Base-by-base conservation (phyloP, 257 asterid species). In the Petrea volubilis region DNA sequence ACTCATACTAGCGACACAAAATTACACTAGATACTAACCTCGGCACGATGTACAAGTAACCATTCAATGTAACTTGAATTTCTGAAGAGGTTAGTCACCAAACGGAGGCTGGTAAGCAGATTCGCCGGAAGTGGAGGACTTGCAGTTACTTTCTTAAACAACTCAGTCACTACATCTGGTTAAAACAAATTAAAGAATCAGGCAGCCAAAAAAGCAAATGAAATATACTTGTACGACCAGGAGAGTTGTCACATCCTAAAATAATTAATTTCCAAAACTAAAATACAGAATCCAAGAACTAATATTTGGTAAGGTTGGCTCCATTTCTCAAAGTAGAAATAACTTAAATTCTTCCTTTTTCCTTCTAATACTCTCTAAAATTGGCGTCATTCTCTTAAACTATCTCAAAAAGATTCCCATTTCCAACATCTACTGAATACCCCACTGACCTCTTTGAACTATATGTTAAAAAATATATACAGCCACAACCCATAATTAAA, bases 71-170 rank as follows among this genome's bases (percentile, higher is more conserved):
- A 88, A 66, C 60, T 61, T 23, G 86, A 64, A 70, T 61, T 81
- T 82, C 80, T 95, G 84, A 95, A 92, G 73, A 92, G 91, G 83
- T 95, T 95, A 23, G 94, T 79, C 79, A 90, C 86, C 62, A 84
- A 94, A 46, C 99, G 99, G 73, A 88, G 86, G 83, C 89, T 83
- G 68, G 97, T 95, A 76, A 95, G 87, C 56, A 92, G 83, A 82
- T 92, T 95, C 59, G 94, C 88, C 27, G 98, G 96, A 68, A 92
- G 86, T 55, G 93, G 86, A 67, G 97, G 80, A 77, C 75, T 80
- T 53, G 85, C 80, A 9, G 99, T 90, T 49, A 90, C 94, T 86
- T 88, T 95, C 83, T 81, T 87, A 80, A 86, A 84, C 86, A 92
- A 80, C 80, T 84, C 94, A 66, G 86, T 57, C 31, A 95, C 65